A percentile compares a stretch with the other conserved stretches of the same genome.
Conservation (phyloP, 2,329 filamentous ascomycete genomes). For the Trichophyton rubrum region DNA sequence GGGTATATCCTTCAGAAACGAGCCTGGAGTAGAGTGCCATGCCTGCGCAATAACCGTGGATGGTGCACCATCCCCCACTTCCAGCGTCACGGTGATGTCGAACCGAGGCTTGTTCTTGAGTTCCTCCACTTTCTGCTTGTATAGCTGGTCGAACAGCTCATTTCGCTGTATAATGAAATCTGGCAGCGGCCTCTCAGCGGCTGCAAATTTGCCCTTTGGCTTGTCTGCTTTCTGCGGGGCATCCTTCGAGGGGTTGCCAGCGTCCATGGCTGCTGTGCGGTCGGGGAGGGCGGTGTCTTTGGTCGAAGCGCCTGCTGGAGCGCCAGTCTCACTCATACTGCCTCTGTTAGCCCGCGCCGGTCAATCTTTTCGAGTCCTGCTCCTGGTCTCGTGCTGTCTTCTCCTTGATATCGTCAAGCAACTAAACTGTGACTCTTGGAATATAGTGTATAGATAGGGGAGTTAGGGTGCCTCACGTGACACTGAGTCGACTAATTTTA, state of each 20-base stretch:
- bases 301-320: slow-evolving; percentile 6
- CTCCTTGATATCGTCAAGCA: background rate
- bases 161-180: slow-evolving; percentile 75
- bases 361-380: background rate
- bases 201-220: slow-evolving; percentile 14
- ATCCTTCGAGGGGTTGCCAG: slow-evolving; percentile 16
- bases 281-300: slow-evolving; percentile 20
- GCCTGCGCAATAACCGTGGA: slow-evolving; percentile 51
- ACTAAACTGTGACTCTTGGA: background rate
- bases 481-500: slow-evolving; percentile 10
- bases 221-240: slow-evolving; percentile 22
- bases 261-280: slow-evolving; percentile 23
- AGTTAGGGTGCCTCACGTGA: slow-evolving; percentile 15
- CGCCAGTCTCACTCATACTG: background rate
- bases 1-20: slow-evolving; percentile 65
- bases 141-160: slow-evolving; percentile 75
- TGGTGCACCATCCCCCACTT: slow-evolving; percentile 31
- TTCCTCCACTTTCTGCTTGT: slow-evolving; percentile 70
- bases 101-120: slow-evolving; percentile 41
- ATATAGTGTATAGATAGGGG: background rate
- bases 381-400: background rate
- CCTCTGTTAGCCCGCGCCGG: background rate
- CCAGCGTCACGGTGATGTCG: slow-evolving; percentile 38
- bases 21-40: slow-evolving; percentile 86
- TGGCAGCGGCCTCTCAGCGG: slow-evolving; percentile 39